Evolutionary conservation across 2,329 filamentous ascomycete genomes (phyloP).

Genomic region (Verticillium klebahnii): DNA sequence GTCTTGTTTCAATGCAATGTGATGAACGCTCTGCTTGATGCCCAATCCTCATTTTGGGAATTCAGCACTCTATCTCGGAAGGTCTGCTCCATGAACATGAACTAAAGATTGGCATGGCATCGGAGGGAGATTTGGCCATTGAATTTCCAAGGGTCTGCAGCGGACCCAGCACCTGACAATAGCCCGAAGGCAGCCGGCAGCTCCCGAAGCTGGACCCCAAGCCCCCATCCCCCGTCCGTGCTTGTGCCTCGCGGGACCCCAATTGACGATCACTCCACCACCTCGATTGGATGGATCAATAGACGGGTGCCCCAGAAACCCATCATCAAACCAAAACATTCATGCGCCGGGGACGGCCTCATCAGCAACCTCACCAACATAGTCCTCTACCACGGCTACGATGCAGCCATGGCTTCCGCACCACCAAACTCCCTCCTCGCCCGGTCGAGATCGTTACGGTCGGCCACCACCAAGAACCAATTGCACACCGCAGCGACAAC

Average conservation of each 20-base stretch:
- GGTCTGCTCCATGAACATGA: too few species aligned
- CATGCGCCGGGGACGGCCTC: background rate
- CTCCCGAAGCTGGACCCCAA: background rate
- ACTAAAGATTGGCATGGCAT: too few species aligned
- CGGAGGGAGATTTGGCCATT: too few species aligned
- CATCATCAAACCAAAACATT: background rate
- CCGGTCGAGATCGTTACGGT: conserved; percentile 19
- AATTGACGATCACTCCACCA: background rate
- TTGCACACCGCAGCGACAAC: conserved; percentile 1
- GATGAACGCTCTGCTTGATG: too few species aligned
- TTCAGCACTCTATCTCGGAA: too few species aligned
- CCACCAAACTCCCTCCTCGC: conserved; percentile 23
- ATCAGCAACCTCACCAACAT: background rate
- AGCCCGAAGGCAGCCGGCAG: background rate
- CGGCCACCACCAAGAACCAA: conserved; percentile 12
- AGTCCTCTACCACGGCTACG: conserved; percentile 2
- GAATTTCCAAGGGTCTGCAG: background rate
- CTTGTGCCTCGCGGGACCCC: background rate
- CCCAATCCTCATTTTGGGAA: too few species aligned
- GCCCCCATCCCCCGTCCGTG: background rate
- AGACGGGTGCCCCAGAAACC: background rate
- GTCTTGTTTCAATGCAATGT: too few species aligned
- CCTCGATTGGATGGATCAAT: background rate
- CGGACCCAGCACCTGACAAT: background rate
- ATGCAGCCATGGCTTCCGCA: conserved; percentile 26